Evolutionary conservation across 768 basidiomycete species (phyloP), one percentile per base, ranked within the genome.

Genomic region (Arthromyces matolae): DNA sequence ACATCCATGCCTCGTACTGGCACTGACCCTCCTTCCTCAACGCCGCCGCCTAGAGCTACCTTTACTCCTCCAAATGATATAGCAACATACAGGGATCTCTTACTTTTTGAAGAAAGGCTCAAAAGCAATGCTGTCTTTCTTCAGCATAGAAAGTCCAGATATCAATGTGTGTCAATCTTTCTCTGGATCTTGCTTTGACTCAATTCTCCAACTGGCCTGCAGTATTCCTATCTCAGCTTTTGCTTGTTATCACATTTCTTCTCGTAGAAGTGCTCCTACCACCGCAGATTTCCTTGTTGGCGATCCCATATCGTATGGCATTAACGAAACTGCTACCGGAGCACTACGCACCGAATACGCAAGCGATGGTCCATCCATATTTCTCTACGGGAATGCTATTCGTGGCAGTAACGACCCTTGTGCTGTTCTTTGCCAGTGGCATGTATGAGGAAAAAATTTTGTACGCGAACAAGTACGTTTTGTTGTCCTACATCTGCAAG

Each of bases 371-470:
- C 2, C 84, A 86, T 55, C 83, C 85, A 8, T 94, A 93, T 63
- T 70, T 93, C 55, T 74, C 84, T 18, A 84, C 81, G 28, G 91
- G 88, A 1, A 67, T 93, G 29, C 71, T 96, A 9, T 89, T 95
- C 51, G 90, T 98, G 23, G 81, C 86, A 16, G 82, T 92, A 45
- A 93, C 92, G 12, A 94, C 94, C 2, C 81, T 98, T 7, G 79
- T 88, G 25, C 78, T 99, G 31, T 96, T 98, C 76, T 97, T 96
- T 64, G 92, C 93, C 8, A 94, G 89, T 57, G 95, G 95, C 14
- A 88, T 94, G 81, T 99, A 97, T 60, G 75, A 86, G 3, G 93
- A 99, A 66, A 94, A 95, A 71, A 94, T 98, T 58, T 88, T 82
- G 3, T 97, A 96, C 64, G 93, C 95, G 16, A 93, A 96, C 71